Percentiles rank a stretch among this genome's conserved stretches.
Evolutionary conservation across 1,284 basidiomycete species (phyloP).

Genomic region (Anthracocystis walkeri): DNA sequence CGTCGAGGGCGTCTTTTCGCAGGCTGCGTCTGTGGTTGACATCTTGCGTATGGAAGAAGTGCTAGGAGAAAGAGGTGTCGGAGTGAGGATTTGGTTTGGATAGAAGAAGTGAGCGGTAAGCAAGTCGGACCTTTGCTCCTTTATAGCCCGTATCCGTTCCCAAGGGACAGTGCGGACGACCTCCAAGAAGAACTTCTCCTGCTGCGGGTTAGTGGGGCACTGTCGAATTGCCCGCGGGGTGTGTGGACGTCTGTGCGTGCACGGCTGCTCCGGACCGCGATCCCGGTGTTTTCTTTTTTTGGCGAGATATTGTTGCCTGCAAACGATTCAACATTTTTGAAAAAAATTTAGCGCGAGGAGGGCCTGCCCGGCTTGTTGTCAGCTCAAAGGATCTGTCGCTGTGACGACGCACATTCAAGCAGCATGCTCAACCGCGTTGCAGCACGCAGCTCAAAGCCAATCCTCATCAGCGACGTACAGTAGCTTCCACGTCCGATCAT

Average conservation of each 20-base stretch:
- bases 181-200: not conserved
- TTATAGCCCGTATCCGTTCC: not conserved
- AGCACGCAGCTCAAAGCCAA: no score
- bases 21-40: conserved; percentile 32
- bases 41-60: conserved; percentile 7
- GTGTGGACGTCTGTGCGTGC: conserved; percentile 10
- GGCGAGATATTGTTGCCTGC: not conserved
- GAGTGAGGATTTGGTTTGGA: not conserved
- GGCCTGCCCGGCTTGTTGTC: no score
- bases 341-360: no score
- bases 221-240: conserved; percentile 3
- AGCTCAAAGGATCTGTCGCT: conserved; percentile 2
- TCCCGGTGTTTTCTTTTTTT: no score
- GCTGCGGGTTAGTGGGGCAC: not conserved
- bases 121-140: not conserved
- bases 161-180: not conserved
- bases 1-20: conserved; percentile 42
- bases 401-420: not conserved
- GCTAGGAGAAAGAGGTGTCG: not conserved
- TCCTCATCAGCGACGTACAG: no score
- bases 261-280: conserved; percentile 22
- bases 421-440: no score
- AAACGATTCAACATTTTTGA: not conserved
- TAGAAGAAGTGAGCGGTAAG: not conserved
- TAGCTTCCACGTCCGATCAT: no score